Evolutionary conservation across 495 filamentous ascomycete species (phyloP).

Genomic region (Durotheca rogersii): DNA sequence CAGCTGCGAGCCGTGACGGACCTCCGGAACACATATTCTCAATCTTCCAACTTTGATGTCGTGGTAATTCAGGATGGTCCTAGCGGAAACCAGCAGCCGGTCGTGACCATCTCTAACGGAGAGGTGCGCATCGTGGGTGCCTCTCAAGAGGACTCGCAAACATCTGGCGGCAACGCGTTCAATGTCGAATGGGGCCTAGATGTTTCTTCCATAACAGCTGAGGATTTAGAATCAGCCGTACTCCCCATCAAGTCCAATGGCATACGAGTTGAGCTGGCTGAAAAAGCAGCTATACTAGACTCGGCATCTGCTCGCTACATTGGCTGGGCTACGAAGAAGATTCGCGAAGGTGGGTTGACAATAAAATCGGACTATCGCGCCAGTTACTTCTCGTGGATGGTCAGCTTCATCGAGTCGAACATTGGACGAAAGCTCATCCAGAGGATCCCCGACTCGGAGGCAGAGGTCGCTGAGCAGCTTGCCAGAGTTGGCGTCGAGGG

Average conservation of each 20-base stretch:
- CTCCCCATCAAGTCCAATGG: conserved; percentile 1
- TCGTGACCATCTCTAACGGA: background rate
- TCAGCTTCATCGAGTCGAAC: background rate
- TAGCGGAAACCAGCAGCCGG: background rate
- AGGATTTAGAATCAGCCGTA: conserved; percentile 1
- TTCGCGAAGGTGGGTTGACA: conserved; percentile 62
- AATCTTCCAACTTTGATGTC: background rate
- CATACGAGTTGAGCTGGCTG: background rate
- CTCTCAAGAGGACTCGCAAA: background rate
- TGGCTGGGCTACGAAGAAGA: conserved; percentile 47
- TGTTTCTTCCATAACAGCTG: conserved; percentile 1
- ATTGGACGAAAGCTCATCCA: background rate
- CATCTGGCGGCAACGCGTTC: background rate
- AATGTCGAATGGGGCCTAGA: background rate
- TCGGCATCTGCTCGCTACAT: conserved; percentile 5
- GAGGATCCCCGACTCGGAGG: background rate
- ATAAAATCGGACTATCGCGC: conserved; percentile 4
- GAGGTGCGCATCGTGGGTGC: background rate
- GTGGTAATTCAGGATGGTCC: background rate
- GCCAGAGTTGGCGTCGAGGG: conserved; percentile 10
- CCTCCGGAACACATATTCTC: background rate
- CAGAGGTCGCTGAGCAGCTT: background rate
- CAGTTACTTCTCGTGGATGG: background rate
- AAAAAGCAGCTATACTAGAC: background rate
- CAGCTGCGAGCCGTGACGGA: background rate